Evolutionary conservation across 257 asterid species (phyloP), one percentile per base, ranked within the genome.

Genomic region (Phtheirospermum japonicum): DNA sequence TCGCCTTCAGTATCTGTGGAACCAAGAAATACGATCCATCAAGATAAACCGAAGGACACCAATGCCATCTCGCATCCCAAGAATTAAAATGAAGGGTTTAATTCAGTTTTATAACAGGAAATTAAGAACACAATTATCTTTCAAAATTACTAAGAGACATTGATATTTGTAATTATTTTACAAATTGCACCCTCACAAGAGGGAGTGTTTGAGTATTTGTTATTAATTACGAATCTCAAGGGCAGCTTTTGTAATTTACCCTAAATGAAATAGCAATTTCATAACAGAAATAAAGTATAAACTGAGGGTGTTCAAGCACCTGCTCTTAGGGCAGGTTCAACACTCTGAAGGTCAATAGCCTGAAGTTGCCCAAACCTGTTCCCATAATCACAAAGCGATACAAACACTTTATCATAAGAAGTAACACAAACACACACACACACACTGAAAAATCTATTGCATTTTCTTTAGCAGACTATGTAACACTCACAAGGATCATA

Each of bases 241-340:
- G 28, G 28, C 3, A 23, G 28, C 28, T 23, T 23, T 23, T 3
- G 28, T 23, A 33, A 33, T 5, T 33, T 5, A 33, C 4, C 7
- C 39, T 8, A 33, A 5, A 33, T 33, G 7, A 5, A 33, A n/a
- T n/a, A n/a, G n/a, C n/a, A n/a, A n/a, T 19, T 52, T 19, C 46
- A 52, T 2, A 53, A 9, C 23, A 31, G 2, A 28, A 16, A 14
- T 10, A 14, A 61, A 51, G 60, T 32, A 53, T 2, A 33, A 9
- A 14, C 40, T 49, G 50, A 59, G 14, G 53, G 58, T 17, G 49
- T 59, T 59, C 6, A 66, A 30, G 61, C 23, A 88, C 98, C 98
- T 83, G 96, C 95, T 67, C 95, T 81, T 50, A 92, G 66, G 61
- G 96, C 87, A 42, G 99, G 97, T 77, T 84, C 95, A 53, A 92